Percentiles rank a stretch among this genome's conserved stretches.
Evolutionary conservation across 768 basidiomycete species (phyloP).

Genomic region (Lactifluus pinguis): DNA sequence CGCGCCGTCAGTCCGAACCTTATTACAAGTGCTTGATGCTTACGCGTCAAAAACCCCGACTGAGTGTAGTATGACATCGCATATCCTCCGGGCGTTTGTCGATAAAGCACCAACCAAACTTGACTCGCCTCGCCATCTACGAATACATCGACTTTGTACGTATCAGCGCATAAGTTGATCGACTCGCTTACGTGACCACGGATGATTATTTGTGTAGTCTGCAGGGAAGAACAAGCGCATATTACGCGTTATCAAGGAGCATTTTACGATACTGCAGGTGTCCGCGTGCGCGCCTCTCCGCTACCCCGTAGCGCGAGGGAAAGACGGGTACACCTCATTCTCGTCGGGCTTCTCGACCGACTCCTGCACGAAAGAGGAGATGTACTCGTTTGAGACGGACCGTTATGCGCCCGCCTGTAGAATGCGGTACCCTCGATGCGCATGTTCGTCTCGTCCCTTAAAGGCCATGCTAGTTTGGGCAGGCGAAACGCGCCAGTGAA

Average conservation of each 20-base stretch:
- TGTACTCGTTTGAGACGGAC: conserved; percentile 7
- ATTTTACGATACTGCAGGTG: conserved; percentile 10
- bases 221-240: conserved; percentile 16
- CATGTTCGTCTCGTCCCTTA: conserved; percentile 16
- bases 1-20: neutral
- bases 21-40: conserved; percentile 13
- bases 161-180: neutral
- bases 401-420: conserved; percentile 13
- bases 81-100: conserved; percentile 7
- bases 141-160: conserved; percentile 15
- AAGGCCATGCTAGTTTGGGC: conserved; percentile 8
- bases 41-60: neutral
- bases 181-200: neutral
- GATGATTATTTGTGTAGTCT: neutral
- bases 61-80: conserved; percentile 11
- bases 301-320: neutral
- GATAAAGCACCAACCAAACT: conserved; percentile 5
- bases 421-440: conserved; percentile 10
- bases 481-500: neutral
- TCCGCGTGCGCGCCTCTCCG: conserved; percentile 16
- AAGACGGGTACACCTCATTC: conserved; percentile 1
- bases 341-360: conserved; percentile 13
- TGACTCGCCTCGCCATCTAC: conserved; percentile 13
- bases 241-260: conserved; percentile 5
- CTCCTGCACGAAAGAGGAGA: conserved; percentile 10